A percentile compares a stretch with the other conserved stretches of the same genome.
phyloP scores from a whole-genome alignment of 805 yeast genomes.

The Clavispora vitiphila region DNA sequence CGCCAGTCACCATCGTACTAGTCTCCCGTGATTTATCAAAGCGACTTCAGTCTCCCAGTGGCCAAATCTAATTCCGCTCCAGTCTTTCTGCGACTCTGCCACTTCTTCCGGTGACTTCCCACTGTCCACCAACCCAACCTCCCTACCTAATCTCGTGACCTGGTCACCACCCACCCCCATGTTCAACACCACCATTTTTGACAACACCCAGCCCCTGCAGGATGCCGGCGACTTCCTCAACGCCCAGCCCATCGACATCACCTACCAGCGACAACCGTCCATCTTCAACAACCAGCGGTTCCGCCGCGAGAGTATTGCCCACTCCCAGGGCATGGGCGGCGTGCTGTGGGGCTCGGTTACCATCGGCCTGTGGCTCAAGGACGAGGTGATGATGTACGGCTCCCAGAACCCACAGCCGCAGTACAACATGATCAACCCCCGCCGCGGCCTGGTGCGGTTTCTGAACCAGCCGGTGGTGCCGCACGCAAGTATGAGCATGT shows the following conservation, averaged over 20 bases:
- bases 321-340: slow-evolving; percentile 97
- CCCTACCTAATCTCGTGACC: too few relatives aligned
- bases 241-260: slow-evolving; percentile 42
- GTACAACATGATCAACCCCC: slow-evolving; percentile 27
- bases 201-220: slow-evolving; percentile 20
- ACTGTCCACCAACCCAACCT: too few relatives aligned
- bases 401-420: slow-evolving; percentile 13
- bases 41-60: too few relatives aligned
- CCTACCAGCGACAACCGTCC: slow-evolving; percentile 34
- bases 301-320: slow-evolving; percentile 88
- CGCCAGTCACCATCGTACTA: too few relatives aligned
- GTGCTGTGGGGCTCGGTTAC: slow-evolving; percentile 95
- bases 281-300: slow-evolving; percentile 42
- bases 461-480: slow-evolving; percentile 12
- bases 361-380: slow-evolving; percentile 93
- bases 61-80: too few relatives aligned
- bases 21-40: too few relatives aligned
- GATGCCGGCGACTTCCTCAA: slow-evolving; percentile 21
- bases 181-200: slow-evolving; percentile 43
- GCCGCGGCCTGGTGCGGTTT: slow-evolving; percentile 35
- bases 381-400: slow-evolving; percentile 69
- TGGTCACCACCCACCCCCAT: too few relatives aligned
- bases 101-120: too few relatives aligned
- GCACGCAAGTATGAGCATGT: too few relatives aligned
- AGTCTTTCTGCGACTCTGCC: too few relatives aligned